Evolutionary conservation across 257 asterid genomes (phyloP), one percentile per base, ranked within the genome.

Genomic region (Craterostigma plantagineum): DNA sequence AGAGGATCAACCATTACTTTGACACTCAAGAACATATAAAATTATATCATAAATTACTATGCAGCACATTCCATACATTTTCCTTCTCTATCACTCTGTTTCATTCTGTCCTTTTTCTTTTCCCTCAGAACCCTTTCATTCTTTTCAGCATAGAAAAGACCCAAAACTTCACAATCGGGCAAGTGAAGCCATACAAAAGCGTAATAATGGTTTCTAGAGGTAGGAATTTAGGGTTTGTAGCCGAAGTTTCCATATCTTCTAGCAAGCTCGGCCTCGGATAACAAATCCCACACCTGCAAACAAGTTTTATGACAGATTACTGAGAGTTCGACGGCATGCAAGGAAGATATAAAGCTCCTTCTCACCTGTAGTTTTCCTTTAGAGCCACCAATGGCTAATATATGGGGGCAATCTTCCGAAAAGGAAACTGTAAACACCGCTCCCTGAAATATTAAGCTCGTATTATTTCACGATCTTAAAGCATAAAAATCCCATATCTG

Each of bases 381-480:
- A 34, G 96, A 70, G 43, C 96, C 96, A 61, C 94, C 94, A 4
- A 81, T 52, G 18, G 92, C 97, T 37, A 81, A 71, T 13, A 66
- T 49, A 52, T 66, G 71, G 47, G 91, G 91, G 54, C 67, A 51
- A 57, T 86, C 92, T 15, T 63, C 85, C 3, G 94, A 78, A 67
- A 78, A 86, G 42, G 87, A 65, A 48, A 86, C 10, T 36, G 91
- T 67, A 60, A 86, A 81, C 38, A 81, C 69, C 40, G 91, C 94
- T 39, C 96, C 97, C 97, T 86, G 68, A 49, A 23, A 23, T 23
- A 23, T 38, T 53, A 44, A 23, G 40, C 39, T n/a, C 38, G n/a
- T n/a, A n/a, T 44, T 3, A 35, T 48, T 27, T 23, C 30, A 23
- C 2, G 30, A 23, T n/a, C 6, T 2, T 23, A 23, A n/a, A n/a